These are phyloP conservation scores for Kodamaea sp. DNA, from an alignment of 1,139 yeast species.

Conservation along the genomic window DNA sequence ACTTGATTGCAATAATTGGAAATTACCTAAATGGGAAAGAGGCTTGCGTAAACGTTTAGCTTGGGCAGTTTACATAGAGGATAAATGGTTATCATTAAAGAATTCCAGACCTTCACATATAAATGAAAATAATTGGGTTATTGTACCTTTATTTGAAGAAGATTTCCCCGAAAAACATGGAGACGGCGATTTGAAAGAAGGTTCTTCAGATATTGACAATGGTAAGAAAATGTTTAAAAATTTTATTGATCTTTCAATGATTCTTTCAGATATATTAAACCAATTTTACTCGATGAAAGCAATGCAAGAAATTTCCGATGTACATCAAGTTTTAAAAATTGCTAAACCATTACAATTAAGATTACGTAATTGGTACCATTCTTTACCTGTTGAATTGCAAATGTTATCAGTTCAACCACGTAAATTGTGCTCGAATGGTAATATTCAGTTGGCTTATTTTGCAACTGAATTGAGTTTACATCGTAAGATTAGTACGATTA, in stretches of 20 bases:
- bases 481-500: conserved; percentile 66
- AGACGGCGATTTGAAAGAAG: conserved; percentile 56
- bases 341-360: conserved; percentile 86
- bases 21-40: conserved; percentile 88
- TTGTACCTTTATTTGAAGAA: conserved; percentile 57
- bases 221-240: conserved; percentile 71
- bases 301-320: conserved; percentile 49
- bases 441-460: conserved; percentile 77
- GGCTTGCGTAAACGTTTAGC: conserved; percentile 79
- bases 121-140: conserved; percentile 66
- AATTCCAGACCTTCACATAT: conserved; percentile 82
- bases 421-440: conserved; percentile 65
- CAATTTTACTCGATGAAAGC: conserved; percentile 70
- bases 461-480: conserved; percentile 85
- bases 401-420: conserved; percentile 61
- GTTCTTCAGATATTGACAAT: conserved; percentile 65
- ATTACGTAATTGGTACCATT: conserved; percentile 80
- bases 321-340: conserved; percentile 61
- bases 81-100: conserved; percentile 77
- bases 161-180: conserved; percentile 71
- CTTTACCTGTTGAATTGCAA: conserved; percentile 66
- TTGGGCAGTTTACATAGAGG: conserved; percentile 91
- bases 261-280: conserved; percentile 68
- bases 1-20: conserved; percentile 82
- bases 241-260: conserved; percentile 63